A percentile compares a stretch with the other conserved stretches of the same genome.
phyloP scores from a whole-genome alignment of 345 rosid genomes.

The Corymbia maculata region DNA sequence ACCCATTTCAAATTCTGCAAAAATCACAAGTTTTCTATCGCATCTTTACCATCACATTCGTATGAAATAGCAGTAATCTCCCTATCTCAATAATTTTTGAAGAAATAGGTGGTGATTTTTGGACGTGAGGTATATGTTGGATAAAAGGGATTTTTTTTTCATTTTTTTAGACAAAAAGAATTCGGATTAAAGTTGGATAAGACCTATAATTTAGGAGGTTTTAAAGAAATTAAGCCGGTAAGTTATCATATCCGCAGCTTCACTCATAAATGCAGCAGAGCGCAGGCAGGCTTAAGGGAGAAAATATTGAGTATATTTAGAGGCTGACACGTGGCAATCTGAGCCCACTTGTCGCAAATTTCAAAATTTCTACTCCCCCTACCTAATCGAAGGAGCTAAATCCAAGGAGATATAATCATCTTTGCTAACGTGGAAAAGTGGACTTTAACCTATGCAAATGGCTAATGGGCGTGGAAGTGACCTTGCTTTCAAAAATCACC shows the following conservation, averaged over 20 bases:
- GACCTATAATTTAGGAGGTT: too few relatives aligned
- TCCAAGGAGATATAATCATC: too few relatives aligned
- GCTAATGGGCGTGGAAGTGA: background rate
- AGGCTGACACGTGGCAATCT: too few relatives aligned
- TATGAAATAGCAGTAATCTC: rapidly evolving
- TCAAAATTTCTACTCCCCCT: too few relatives aligned
- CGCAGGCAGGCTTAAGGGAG: too few relatives aligned
- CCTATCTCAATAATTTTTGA: background rate
- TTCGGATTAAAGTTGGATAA: too few relatives aligned
- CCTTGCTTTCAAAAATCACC: background rate
- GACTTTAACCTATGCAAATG: background rate
- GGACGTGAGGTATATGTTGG: background rate
- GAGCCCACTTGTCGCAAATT: too few relatives aligned
- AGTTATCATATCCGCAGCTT: too few relatives aligned
- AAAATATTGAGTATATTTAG: too few relatives aligned
- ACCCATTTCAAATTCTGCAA: background rate
- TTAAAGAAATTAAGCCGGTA: too few relatives aligned
- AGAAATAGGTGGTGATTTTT: background rate
- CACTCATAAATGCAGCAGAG: too few relatives aligned
- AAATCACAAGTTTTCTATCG: background rate
- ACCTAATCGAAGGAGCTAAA: too few relatives aligned
- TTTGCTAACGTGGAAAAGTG: background rate
- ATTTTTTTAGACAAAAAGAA: background rate
- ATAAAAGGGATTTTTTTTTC: rapidly evolving
- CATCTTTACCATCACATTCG: background rate